Evolutionary conservation across 305 asterid species (phyloP).

Genomic region (Petunia hybrid): DNA sequence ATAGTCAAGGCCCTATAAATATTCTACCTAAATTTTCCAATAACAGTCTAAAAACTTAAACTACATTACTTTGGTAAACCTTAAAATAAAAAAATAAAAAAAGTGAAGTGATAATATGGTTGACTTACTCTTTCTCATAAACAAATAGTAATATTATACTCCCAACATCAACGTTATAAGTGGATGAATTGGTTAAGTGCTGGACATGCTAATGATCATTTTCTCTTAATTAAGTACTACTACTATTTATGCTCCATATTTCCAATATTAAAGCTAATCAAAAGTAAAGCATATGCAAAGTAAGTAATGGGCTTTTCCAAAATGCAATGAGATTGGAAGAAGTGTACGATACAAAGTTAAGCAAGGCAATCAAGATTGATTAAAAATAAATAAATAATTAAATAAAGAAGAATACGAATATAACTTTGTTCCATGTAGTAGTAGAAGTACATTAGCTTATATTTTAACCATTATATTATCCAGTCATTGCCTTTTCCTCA

Average conservation of each 20-base stretch:
- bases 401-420: slow-evolving; percentile 42
- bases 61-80: background rate
- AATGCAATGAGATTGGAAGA: slow-evolving; percentile 37
- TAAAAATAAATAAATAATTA: background rate
- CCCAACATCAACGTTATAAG: slow-evolving; percentile 19
- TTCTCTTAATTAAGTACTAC: background rate
- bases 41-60: background rate
- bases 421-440: slow-evolving; percentile 30
- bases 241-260: background rate
- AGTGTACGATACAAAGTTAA: slow-evolving; percentile 28
- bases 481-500: slow-evolving; percentile 42
- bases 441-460: slow-evolving; percentile 5
- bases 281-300: slow-evolving; percentile 39
- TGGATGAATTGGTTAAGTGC: background rate
- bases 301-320: slow-evolving; percentile 38
- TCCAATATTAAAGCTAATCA: background rate
- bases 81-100: too few relatives aligned
- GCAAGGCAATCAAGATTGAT: background rate
- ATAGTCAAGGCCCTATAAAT: background rate
- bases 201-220: background rate
- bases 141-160: background rate
- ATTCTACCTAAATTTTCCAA: slow-evolving; percentile 22
- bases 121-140: background rate
- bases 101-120: slow-evolving; percentile 15
- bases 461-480: slow-evolving; percentile 41